These are phyloP conservation scores for Vitis riparia DNA, from an alignment of 164 flowering plant genomes.

Conservation along the genomic window DNA sequence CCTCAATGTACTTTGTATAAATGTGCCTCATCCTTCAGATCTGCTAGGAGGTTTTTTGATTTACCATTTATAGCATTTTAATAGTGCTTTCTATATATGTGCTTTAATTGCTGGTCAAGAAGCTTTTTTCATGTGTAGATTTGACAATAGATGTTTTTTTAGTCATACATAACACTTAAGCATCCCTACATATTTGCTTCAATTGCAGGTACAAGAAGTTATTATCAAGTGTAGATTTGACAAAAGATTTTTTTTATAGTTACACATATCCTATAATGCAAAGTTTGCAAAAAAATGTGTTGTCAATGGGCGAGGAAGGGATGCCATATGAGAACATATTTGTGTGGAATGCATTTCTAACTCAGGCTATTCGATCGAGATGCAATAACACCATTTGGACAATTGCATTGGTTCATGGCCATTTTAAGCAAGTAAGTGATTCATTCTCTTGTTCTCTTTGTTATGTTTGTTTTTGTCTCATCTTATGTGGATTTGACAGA, in stretches of 20 bases:
- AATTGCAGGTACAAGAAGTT: slow-evolving; percentile 95
- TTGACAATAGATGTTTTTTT: too few relatives aligned
- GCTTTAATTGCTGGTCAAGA: too few relatives aligned
- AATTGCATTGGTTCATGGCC: slow-evolving; percentile 91
- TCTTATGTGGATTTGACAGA: neutral
- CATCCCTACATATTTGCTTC: neutral
- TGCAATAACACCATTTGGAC: slow-evolving; percentile 93
- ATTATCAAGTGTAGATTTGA: slow-evolving; percentile 91
- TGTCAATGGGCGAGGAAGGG: slow-evolving; percentile 59
- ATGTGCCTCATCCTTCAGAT: too few relatives aligned
- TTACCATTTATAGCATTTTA: too few relatives aligned
- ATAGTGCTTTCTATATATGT: too few relatives aligned
- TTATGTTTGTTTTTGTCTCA: neutral
- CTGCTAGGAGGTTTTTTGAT: too few relatives aligned
- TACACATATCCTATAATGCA: slow-evolving; percentile 97
- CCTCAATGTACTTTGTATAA: too few relatives aligned
- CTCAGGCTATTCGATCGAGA: slow-evolving; percentile 76
- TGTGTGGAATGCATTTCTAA: slow-evolving; percentile 96
- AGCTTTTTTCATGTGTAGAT: too few relatives aligned
- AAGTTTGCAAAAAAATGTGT: slow-evolving; percentile 83
- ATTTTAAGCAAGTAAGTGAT: slow-evolving; percentile 81
- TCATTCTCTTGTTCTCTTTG: slow-evolving; percentile 1
- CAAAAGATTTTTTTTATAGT: slow-evolving; percentile 94
- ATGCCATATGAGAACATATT: slow-evolving; percentile 90
- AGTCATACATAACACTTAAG: neutral